These are phyloP conservation scores for Pseudogymnoascus sp. DNA, from an alignment of 2,329 filamentous ascomycete species.

Conservation along the genomic window DNA sequence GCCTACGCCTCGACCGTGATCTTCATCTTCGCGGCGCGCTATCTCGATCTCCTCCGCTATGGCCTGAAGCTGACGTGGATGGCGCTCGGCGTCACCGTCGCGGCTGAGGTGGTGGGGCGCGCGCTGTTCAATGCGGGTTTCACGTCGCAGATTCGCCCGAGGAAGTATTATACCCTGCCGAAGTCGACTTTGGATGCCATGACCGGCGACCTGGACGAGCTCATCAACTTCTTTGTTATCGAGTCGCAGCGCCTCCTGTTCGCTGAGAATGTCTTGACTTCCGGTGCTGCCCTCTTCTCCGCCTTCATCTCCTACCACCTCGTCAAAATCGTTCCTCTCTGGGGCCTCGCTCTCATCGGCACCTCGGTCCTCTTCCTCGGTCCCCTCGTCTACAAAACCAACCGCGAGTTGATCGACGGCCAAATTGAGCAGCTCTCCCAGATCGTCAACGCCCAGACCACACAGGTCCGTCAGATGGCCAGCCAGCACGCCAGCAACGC, in stretches of 20 bases:
- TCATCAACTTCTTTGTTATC: slow-evolving; percentile 65
- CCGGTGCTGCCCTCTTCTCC: slow-evolving; percentile 47
- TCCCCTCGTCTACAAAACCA: slow-evolving; percentile 56
- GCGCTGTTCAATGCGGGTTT: slow-evolving; percentile 52
- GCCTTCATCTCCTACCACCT: slow-evolving; percentile 60
- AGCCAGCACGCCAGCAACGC: slow-evolving; percentile 57
- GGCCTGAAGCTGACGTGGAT: slow-evolving; percentile 58
- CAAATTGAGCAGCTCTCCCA: slow-evolving; percentile 51
- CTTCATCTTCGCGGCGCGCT: slow-evolving; percentile 55
- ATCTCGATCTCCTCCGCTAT: slow-evolving; percentile 58
- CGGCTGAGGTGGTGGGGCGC: slow-evolving; percentile 55
- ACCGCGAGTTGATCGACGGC: slow-evolving; percentile 61
- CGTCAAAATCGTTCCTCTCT: slow-evolving; percentile 62
- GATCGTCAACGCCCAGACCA: slow-evolving; percentile 52
- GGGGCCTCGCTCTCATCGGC: slow-evolving; percentile 55
- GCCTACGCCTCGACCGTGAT: slow-evolving; percentile 51
- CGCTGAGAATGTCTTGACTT: slow-evolving; percentile 56
- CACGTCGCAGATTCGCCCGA: slow-evolving; percentile 56
- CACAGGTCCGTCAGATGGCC: slow-evolving; percentile 52
- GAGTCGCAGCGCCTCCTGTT: slow-evolving; percentile 61
- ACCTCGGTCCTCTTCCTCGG: slow-evolving; percentile 52
- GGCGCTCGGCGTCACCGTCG: slow-evolving; percentile 49
- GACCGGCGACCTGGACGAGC: slow-evolving; percentile 57
- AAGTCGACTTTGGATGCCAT: slow-evolving; percentile 52
- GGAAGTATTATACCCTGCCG: slow-evolving; percentile 58